Evolutionary conservation across 78 protist species (phyloP).

Genomic region (Guillardia theta): DNA sequence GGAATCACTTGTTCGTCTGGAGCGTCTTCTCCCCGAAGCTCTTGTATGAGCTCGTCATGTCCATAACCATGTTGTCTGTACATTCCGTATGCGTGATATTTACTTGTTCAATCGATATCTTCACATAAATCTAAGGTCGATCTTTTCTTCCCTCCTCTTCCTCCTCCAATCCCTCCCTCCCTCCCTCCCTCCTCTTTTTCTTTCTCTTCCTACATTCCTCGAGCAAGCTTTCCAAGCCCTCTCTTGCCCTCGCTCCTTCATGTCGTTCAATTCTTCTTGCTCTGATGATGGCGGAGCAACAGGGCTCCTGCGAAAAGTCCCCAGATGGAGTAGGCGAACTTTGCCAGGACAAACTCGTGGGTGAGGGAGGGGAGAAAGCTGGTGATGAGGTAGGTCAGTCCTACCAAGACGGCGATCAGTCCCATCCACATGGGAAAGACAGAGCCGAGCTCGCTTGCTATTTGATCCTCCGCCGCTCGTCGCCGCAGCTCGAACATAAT

Average conservation of each 20-base stretch:
- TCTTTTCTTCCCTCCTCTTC: neutral
- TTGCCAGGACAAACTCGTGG: neutral
- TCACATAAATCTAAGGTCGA: neutral
- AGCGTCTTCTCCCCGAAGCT: conserved; percentile 13
- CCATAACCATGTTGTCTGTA: neutral
- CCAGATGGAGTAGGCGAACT: neutral
- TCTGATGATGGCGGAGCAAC: neutral
- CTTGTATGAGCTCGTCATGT: neutral
- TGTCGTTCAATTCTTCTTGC: neutral
- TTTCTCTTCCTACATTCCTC: neutral
- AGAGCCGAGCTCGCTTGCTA: neutral
- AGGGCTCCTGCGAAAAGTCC: neutral
- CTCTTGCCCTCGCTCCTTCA: neutral
- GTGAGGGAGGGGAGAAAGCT: neutral
- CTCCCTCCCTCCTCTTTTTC: neutral
- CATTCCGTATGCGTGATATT: too few relatives aligned
- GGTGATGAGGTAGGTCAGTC: neutral
- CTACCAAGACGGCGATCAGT: neutral
- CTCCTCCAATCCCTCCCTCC: neutral
- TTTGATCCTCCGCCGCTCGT: neutral
- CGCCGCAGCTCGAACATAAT: neutral
- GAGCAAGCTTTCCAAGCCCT: too few relatives aligned
- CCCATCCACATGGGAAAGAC: neutral
- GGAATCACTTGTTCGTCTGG: conserved; percentile 18
- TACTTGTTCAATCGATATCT: too few relatives aligned